Conservation (phyloP, 73 alveolate species). For the Paramecium bursaria region DNA sequence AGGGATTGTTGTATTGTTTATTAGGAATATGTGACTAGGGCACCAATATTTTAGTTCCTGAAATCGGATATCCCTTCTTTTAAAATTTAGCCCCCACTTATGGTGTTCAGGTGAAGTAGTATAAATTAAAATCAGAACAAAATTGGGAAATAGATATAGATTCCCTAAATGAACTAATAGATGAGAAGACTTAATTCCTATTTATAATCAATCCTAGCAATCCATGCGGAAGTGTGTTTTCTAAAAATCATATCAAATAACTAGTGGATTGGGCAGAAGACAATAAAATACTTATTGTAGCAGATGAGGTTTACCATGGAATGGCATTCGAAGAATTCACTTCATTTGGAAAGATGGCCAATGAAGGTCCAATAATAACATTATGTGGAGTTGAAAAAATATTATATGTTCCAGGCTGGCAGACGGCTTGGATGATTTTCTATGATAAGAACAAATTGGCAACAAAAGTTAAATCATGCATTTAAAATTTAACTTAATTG, state of each 20-base stretch:
- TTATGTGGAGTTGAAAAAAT: constrained; percentile 82
- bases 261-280: constrained; percentile 77
- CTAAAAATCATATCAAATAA: constrained; percentile 78
- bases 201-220: constrained; percentile 85
- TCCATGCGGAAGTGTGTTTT: constrained; percentile 89
- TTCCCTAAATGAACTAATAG: constrained; percentile 65
- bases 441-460: constrained; percentile 79
- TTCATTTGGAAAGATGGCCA: constrained; percentile 70
- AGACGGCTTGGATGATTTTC: constrained; percentile 83
- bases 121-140: constrained; percentile 79
- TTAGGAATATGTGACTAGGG: constrained; percentile 82
- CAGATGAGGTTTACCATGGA: constrained; percentile 89
- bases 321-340: constrained; percentile 71
- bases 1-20: constrained; percentile 76
- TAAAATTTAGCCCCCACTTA: constrained; percentile 28
- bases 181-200: constrained; percentile 77
- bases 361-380: constrained; percentile 72
- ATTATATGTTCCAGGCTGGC: constrained; percentile 92
- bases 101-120: constrained; percentile 63
- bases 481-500: constrained; percentile 72
- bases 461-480: constrained; percentile 62
- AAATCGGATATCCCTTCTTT: constrained; percentile 85
- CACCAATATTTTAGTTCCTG: constrained; percentile 85
- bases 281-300: constrained; percentile 74
- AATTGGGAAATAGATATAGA: constrained; percentile 82